Conservation (phyloP, 1,139 yeast species). For the Diutina scorzettiae region DNA sequence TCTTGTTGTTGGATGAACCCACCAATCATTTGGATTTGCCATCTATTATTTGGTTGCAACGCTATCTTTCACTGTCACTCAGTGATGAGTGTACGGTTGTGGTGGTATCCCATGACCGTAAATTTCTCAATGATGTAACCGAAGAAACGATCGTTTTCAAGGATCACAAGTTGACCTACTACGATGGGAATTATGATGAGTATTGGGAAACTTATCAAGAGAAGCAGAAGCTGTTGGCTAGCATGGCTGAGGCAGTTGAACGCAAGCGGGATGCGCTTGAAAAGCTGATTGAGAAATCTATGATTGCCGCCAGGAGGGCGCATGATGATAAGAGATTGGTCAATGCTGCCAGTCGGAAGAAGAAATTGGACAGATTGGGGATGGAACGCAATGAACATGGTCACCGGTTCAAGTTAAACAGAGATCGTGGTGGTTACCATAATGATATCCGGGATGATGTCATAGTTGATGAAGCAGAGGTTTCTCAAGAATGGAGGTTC, state of each 20-base stretch:
- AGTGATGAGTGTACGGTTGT: neutral
- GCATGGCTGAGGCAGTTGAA: constrained; percentile 5
- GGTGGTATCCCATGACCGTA: constrained; percentile 3
- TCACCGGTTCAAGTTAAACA: constrained; percentile 5
- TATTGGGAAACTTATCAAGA: neutral
- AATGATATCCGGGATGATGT: constrained; percentile 5
- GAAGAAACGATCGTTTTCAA: constrained; percentile 4
- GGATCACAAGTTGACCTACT: neutral
- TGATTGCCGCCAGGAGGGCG: neutral
- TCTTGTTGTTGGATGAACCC: neutral
- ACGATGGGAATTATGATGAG: constrained; percentile 2
- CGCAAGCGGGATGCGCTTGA: neutral
- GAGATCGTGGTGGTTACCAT: constrained; percentile 5
- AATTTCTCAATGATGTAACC: constrained; percentile 2
- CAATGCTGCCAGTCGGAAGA: constrained; percentile 1
- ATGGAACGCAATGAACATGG: constrained; percentile 6
- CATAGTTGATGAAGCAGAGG: neutral
- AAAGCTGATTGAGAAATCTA: neutral
- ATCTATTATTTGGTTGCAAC: constrained; percentile 4
- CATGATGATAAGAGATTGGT: constrained; percentile 5
- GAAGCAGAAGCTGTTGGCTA: neutral
- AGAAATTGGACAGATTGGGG: constrained; percentile 5
- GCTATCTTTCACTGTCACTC: neutral
- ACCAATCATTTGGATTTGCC: constrained; percentile 5
- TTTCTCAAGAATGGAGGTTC: neutral